Conservation (phyloP, 2,329 filamentous ascomycete genomes). For the Clonostachys rhizophaga region DNA sequence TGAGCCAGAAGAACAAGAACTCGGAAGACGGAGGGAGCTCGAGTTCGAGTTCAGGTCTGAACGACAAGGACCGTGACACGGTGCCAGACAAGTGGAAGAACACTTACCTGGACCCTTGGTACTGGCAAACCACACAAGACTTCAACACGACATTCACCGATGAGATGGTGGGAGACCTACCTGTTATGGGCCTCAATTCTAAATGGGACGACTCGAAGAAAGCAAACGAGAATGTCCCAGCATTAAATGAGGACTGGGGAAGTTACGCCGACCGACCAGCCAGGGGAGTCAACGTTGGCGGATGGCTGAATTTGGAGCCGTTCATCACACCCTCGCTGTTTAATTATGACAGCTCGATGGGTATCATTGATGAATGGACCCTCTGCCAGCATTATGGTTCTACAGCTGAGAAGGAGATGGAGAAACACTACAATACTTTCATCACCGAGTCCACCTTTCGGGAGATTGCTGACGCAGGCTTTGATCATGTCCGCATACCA, state of each 20-base stretch:
- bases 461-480: slow-evolving; percentile 79
- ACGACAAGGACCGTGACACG: slow-evolving; percentile 45
- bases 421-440: slow-evolving; percentile 88
- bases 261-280: slow-evolving; percentile 75
- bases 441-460: slow-evolving; percentile 79
- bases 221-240: slow-evolving; percentile 76
- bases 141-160: slow-evolving; percentile 95
- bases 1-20: slow-evolving; percentile 53
- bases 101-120: slow-evolving; percentile 81
- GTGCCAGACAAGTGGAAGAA: slow-evolving; percentile 65
- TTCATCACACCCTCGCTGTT: slow-evolving; percentile 96
- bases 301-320: slow-evolving; percentile 90
- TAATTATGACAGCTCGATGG: slow-evolving; percentile 53
- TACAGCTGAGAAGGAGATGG: slow-evolving; percentile 63
- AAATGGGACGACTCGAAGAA: slow-evolving; percentile 79
- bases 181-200: slow-evolving; percentile 82
- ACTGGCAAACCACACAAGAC: slow-evolving; percentile 83
- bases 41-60: slow-evolving; percentile 24
- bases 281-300: slow-evolving; percentile 86
- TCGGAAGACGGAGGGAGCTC: slow-evolving; percentile 10
- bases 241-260: slow-evolving; percentile 71
- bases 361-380: slow-evolving; percentile 86
- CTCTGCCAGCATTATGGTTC: slow-evolving; percentile 67
- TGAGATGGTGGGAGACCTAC: slow-evolving; percentile 77
- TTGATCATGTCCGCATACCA: slow-evolving; percentile 95